These are phyloP conservation scores for Teunomyces gatunensis DNA, from an alignment of 805 yeast species.

Conservation along the genomic window DNA sequence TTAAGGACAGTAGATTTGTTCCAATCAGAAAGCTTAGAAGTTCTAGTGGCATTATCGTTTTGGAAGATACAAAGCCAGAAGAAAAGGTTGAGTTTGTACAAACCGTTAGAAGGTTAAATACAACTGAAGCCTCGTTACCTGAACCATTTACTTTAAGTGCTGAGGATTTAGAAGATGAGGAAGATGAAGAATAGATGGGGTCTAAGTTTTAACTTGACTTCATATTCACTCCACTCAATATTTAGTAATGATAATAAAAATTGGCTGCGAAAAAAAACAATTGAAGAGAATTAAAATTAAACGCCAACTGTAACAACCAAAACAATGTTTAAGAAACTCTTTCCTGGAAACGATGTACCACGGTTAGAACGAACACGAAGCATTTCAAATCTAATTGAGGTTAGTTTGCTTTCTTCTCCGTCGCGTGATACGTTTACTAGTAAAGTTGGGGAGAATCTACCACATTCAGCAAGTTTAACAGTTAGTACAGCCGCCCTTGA, in stretches of 20 bases:
- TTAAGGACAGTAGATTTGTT: conserved; percentile 63
- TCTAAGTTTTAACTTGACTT: not conserved
- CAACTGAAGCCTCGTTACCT: conserved; percentile 72
- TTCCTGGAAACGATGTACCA: not conserved
- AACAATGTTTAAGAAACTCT: not conserved
- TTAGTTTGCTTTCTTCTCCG: not conserved
- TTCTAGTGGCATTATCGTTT: conserved; percentile 67
- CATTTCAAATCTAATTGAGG: not conserved
- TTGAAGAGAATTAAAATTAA: not conserved
- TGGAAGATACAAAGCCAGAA: conserved; percentile 60
- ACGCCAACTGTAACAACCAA: not conserved
- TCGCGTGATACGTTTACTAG: not conserved
- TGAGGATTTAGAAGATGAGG: conserved; percentile 46
- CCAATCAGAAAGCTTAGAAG: conserved; percentile 80
- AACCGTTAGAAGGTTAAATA: conserved; percentile 77
- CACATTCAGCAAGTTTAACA: not conserved
- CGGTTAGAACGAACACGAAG: not conserved
- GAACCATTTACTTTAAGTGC: conserved; percentile 66
- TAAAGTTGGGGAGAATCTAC: not conserved
- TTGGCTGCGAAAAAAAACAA: conserved; percentile 1
- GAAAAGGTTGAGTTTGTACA: conserved; percentile 66
- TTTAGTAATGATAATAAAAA: not conserved
- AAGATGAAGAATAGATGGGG: conserved; percentile 5
- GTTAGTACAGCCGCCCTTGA: not conserved
- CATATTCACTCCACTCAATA: not conserved